Evolutionary conservation across 257 asterid genomes (phyloP), one percentile per base, ranked within the genome.

Genomic region (Jacaranda copaia): DNA sequence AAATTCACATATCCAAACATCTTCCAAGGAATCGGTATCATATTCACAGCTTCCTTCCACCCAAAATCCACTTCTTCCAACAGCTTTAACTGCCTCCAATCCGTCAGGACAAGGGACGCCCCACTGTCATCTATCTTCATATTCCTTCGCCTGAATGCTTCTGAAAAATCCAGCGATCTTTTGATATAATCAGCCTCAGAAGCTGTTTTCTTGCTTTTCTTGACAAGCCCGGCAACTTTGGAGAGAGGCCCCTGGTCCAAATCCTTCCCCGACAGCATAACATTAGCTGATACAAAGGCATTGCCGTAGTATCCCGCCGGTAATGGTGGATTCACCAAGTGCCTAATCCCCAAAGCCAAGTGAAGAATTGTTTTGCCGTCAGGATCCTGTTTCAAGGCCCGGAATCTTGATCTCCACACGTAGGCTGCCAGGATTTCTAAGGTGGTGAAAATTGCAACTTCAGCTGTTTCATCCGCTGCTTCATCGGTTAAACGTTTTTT

Each of bases 11-110:
- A 68, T 39, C 11, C 73, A 4, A 3, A 1, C 73, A 48, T 68
- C 3, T 32, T 32, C 43, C 10, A 12, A 0, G 45, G 46, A 12
- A 48, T n/a, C 20, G 73, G 73, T 3, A 48, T 13, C 60, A 68
- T 48, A 25, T 68, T 68, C 60, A 68, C 73, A 2, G 36, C 13
- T 19, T 13, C 72, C 11, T 3, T 19, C 57, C 43, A 48, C 14
- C 73, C 73, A 16, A 68, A 48, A 68, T 68, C 73, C 59, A 68
- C 32, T 48, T 68, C 73, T 6, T 48, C 73, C 73, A 51, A 13
- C 25, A 68, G 43, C 73, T 68, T 68, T 60, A 68, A 40, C 46
- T 68, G 73, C 45, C 73, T 48, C 73, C 73, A 68, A 13, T 68
- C 73, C 15, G 73, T 68, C 73, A 68, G 25, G 45, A 68, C 60